Evolutionary conservation across 495 filamentous ascomycete genomes (phyloP).

Genomic region (Talaromyces stipitatus): DNA sequence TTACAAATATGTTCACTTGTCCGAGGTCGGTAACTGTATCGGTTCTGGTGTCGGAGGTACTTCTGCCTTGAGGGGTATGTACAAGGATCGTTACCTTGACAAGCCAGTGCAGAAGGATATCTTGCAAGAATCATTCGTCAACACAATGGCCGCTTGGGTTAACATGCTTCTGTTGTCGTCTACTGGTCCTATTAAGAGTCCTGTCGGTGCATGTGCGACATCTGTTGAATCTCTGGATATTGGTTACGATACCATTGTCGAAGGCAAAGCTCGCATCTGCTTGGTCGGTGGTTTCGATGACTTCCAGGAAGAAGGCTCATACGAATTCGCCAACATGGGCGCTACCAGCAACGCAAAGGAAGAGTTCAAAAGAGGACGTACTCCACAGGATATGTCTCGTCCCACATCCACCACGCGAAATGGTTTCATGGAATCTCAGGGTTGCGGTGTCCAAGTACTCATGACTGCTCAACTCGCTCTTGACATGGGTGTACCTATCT

Average conservation of each 20-base stretch:
- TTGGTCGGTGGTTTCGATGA: constrained; percentile 98
- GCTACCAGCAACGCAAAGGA: constrained; percentile 96
- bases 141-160: constrained; percentile 99
- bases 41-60: constrained; percentile 97
- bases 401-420: constrained; percentile 93
- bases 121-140: constrained; percentile 98
- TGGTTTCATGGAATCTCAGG: constrained; percentile 99
- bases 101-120: constrained; percentile 99
- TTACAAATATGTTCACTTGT: constrained; percentile 98
- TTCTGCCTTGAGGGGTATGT: constrained; percentile 89
- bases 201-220: constrained; percentile 94
- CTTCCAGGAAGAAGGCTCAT: constrained; percentile 98
- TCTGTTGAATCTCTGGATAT: constrained; percentile 96
- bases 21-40: constrained; percentile 96
- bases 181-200: constrained; percentile 97
- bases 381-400: constrained; percentile 94
- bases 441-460: constrained; percentile 95
- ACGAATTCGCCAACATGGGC: constrained; percentile 99
- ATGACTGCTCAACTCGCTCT: constrained; percentile 94
- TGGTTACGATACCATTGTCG: constrained; percentile 94
- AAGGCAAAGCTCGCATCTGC: constrained; percentile 94
- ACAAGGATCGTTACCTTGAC: constrained; percentile 94
- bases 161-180: constrained; percentile 98
- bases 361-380: constrained; percentile 90
- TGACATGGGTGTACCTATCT: constrained; percentile 98